phyloP scores from a whole-genome alignment of 176 grass and related monocot species.

The Cocos nucifera region DNA sequence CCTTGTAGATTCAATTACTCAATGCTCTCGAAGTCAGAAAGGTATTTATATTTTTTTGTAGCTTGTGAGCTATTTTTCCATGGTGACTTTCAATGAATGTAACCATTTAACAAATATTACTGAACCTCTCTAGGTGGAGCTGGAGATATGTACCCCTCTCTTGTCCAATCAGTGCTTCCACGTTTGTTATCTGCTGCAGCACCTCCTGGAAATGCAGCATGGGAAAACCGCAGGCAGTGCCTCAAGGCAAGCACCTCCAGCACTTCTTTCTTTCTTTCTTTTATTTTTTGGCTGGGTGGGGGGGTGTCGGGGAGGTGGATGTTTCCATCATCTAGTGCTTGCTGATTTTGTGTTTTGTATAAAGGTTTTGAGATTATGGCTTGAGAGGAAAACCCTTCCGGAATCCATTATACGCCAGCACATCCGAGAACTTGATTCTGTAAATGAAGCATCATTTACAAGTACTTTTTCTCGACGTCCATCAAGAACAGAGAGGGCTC shows the following conservation, averaged over 20 bases:
- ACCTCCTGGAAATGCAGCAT: slow-evolving; percentile 84
- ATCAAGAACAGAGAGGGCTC: slow-evolving; percentile 74
- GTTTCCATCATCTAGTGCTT: too few species aligned
- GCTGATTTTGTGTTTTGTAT: slow-evolving; percentile 1
- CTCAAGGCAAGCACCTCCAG: slow-evolving; percentile 65
- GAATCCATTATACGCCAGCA: slow-evolving; percentile 90
- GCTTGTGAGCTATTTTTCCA: too few species aligned
- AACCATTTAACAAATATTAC: not conserved
- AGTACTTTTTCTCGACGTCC: slow-evolving; percentile 46
- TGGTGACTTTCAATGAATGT: too few species aligned
- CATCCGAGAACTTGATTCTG: slow-evolving; percentile 75
- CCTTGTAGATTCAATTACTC: slow-evolving; percentile 94
- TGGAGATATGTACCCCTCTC: slow-evolving; percentile 68
- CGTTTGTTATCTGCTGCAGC: slow-evolving; percentile 67
- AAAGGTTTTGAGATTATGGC: slow-evolving; percentile 94
- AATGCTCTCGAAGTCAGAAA: slow-evolving; percentile 83
- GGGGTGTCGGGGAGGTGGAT: too few species aligned
- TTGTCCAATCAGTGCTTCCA: slow-evolving; percentile 86
- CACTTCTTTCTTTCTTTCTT: not conserved
- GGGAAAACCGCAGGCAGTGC: slow-evolving; percentile 94
- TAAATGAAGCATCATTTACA: slow-evolving; percentile 73
- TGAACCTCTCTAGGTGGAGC: slow-evolving; percentile 57
- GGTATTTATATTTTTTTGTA: slow-evolving; percentile 24
- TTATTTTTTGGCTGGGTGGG: not conserved
- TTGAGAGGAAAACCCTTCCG: slow-evolving; percentile 93